Percentiles rank a stretch among this genome's conserved stretches.
These are phyloP conservation scores for Byssothecium circinans DNA, from an alignment of 2,329 filamentous ascomycete species.

Conservation along the genomic window DNA sequence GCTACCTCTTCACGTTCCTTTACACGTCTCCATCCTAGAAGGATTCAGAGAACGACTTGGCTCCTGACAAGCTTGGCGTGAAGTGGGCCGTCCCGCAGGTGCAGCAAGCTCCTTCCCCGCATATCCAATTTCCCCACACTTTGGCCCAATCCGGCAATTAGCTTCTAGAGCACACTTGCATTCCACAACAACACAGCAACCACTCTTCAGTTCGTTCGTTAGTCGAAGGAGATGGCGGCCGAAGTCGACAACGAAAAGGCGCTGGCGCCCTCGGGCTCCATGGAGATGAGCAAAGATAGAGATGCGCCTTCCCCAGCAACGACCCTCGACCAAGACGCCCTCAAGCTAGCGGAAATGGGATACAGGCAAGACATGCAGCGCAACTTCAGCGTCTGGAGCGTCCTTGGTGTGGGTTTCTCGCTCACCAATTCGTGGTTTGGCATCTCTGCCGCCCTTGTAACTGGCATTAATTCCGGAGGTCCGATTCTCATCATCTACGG, in stretches of 20 bases:
- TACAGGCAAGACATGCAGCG: constrained; percentile 52
- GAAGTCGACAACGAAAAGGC: constrained; percentile 18
- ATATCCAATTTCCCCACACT: neutral
- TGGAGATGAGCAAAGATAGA: constrained; percentile 13
- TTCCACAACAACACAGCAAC: neutral
- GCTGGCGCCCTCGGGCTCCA: constrained; percentile 8
- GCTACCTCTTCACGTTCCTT: neutral
- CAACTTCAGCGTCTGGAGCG: constrained; percentile 53
- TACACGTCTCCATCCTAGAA: neutral
- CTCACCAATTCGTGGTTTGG: constrained; percentile 57
- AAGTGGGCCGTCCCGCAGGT: neutral
- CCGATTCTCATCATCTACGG: constrained; percentile 55
- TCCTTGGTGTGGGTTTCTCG: constrained; percentile 55
- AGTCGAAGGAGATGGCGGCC: neutral
- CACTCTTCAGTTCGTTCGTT: neutral
- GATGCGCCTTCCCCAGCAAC: constrained; percentile 3
- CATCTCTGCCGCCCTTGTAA: constrained; percentile 53
- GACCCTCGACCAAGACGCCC: constrained; percentile 43
- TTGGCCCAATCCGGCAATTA: constrained; percentile 1
- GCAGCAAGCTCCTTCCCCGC: neutral
- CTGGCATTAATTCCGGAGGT: constrained; percentile 55
- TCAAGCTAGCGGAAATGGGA: constrained; percentile 52
- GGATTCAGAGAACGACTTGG: neutral
- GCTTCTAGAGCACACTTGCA: neutral
- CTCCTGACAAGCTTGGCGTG: neutral